Percentiles rank a stretch among this genome's conserved stretches.
Conservation (phyloP, 257 asterid genomes). For the Fraxinus anomala region DNA sequence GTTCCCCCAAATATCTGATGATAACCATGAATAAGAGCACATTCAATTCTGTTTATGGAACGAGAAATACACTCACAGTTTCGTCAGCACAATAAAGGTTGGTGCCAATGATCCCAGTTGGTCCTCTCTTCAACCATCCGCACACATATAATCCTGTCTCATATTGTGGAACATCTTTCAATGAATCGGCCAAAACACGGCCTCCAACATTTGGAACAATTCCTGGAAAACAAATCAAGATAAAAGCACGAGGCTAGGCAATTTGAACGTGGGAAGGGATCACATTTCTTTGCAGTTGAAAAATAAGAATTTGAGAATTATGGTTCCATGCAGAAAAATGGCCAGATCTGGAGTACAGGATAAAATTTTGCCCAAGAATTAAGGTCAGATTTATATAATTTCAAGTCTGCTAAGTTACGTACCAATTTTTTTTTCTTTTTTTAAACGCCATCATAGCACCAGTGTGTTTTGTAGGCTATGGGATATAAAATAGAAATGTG, state of each 20-base stretch:
- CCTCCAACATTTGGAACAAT: conserved; percentile 80
- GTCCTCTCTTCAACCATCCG: conserved; percentile 98
- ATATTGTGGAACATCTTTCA: conserved; percentile 37
- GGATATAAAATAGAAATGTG: too few species aligned
- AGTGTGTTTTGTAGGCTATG: too few species aligned
- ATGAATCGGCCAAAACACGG: conserved; percentile 53
- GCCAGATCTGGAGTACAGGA: not conserved
- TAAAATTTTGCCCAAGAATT: not conserved
- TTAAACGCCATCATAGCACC: too few species aligned
- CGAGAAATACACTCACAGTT: conserved; percentile 52
- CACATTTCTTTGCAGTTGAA: not conserved
- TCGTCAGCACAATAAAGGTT: conserved; percentile 86
- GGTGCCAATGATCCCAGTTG: conserved; percentile 82
- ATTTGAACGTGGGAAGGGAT: not conserved
- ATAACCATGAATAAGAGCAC: conserved; percentile 3
- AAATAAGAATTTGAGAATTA: not conserved
- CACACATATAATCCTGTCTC: conserved; percentile 76
- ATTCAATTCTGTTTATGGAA: conserved; percentile 12
- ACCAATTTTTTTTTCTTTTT: too few species aligned
- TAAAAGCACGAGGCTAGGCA: not conserved
- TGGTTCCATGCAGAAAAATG: not conserved
- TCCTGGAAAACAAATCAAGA: conserved; percentile 43
- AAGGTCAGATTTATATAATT: not conserved
- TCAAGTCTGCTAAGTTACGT: not conserved
- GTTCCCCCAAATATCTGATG: not conserved